Evolutionary conservation across 1,284 basidiomycete genomes (phyloP).

Genomic region (Porogramme epimiltina): DNA sequence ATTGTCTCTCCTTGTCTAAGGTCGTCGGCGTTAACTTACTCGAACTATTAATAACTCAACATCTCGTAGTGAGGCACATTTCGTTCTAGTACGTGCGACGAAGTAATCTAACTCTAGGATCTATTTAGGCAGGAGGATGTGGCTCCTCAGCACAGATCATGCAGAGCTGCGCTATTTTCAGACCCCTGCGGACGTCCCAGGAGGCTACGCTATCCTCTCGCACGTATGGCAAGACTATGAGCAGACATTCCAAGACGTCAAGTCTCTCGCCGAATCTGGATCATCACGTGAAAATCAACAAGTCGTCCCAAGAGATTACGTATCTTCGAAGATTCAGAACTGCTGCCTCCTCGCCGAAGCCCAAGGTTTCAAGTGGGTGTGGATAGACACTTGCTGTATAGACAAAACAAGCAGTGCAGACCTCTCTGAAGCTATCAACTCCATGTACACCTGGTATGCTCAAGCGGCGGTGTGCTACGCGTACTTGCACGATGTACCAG

Average conservation of each 20-base stretch:
- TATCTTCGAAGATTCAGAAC: neutral
- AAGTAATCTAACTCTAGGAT: neutral
- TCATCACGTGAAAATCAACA: too few relatives aligned
- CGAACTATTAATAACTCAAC: too few relatives aligned
- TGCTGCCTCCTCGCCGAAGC: too few relatives aligned
- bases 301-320: neutral
- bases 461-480: constrained; percentile 4
- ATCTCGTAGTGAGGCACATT: neutral
- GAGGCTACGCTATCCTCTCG: constrained; percentile 16
- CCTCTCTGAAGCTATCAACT: constrained; percentile 11
- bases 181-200: constrained; percentile 5
- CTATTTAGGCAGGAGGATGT: constrained; percentile 2
- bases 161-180: constrained; percentile 8
- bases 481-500: constrained; percentile 3
- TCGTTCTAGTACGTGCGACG: too few relatives aligned
- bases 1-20: too few relatives aligned
- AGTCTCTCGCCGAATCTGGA: neutral
- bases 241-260: constrained; percentile 11
- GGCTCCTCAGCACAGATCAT: constrained; percentile 15
- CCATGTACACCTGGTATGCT: constrained; percentile 6
- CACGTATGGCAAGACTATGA: constrained; percentile 16
- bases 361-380: neutral
- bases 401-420: constrained; percentile 11
- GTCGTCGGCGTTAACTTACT: too few relatives aligned
- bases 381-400: constrained; percentile 5